Percentiles rank a stretch among this genome's conserved stretches.
Conservation (phyloP, 306 rosid species). For the Ormosia emarginata region DNA sequence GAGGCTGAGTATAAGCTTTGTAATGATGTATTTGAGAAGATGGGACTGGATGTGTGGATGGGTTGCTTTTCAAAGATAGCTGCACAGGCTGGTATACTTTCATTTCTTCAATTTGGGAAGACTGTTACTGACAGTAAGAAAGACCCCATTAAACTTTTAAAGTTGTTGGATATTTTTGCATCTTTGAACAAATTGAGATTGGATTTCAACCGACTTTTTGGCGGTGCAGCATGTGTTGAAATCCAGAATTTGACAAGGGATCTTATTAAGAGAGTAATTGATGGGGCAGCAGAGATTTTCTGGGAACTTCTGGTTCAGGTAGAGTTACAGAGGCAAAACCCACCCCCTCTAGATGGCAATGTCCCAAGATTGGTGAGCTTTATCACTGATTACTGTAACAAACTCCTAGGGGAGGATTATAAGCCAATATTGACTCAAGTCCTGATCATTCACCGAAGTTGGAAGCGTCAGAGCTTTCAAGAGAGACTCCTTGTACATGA, state of each 20-base stretch:
- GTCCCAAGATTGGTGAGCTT: slow-evolving; percentile 80
- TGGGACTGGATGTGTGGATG: slow-evolving; percentile 85
- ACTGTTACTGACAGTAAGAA: slow-evolving; percentile 94
- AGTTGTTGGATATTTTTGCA: slow-evolving; percentile 89
- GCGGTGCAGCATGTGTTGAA: slow-evolving; percentile 81
- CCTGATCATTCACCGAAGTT: slow-evolving; percentile 85
- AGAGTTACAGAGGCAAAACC: slow-evolving; percentile 76
- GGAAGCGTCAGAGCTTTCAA: slow-evolving; percentile 89
- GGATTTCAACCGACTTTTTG: slow-evolving; percentile 93
- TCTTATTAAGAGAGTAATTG: slow-evolving; percentile 86
- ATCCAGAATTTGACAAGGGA: slow-evolving; percentile 95
- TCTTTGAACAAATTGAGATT: slow-evolving; percentile 88
- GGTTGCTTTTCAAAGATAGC: slow-evolving; percentile 94
- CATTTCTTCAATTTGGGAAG: slow-evolving; percentile 95
- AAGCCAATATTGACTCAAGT: slow-evolving; percentile 89
- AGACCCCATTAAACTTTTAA: slow-evolving; percentile 88
- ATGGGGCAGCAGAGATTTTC: slow-evolving; percentile 91
- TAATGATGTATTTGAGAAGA: slow-evolving; percentile 91
- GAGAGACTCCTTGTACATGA: slow-evolving; percentile 73
- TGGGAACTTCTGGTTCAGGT: slow-evolving; percentile 91
- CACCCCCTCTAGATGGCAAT: slow-evolving; percentile 83
- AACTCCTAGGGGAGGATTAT: slow-evolving; percentile 84
- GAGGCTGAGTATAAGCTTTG: slow-evolving; percentile 96
- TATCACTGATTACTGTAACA: slow-evolving; percentile 84
- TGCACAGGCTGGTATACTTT: slow-evolving; percentile 93